A percentile compares a stretch with the other conserved stretches of the same genome.
phyloP scores from a whole-genome alignment of 352 stramenopile species.

The Pythium folliculosum region DNA sequence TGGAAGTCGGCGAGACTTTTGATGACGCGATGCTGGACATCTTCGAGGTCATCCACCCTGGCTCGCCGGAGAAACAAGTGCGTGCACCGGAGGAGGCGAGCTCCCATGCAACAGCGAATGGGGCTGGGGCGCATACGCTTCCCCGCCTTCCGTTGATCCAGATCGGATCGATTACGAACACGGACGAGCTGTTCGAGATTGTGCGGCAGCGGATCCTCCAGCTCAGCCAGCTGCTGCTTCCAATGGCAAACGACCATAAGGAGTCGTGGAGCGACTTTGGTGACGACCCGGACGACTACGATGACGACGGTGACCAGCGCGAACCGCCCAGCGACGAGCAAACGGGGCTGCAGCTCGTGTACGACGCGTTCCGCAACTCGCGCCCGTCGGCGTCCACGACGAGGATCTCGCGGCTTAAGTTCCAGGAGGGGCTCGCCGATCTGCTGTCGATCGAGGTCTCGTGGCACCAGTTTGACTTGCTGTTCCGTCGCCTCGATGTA shows the following conservation, averaged over 20 bases:
- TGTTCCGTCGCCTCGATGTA: slow-evolving; percentile 48
- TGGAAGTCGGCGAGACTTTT: slow-evolving; percentile 19
- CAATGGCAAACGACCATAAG: slow-evolving; percentile 23
- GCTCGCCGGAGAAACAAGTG: slow-evolving; percentile 21
- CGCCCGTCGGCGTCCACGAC: slow-evolving; percentile 14
- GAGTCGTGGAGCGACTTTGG: slow-evolving; percentile 55
- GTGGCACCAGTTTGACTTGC: slow-evolving; percentile 54
- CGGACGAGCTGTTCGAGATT: slow-evolving; percentile 54
- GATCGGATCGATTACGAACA: slow-evolving; percentile 46
- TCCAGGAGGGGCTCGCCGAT: slow-evolving; percentile 38
- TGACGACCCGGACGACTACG: slow-evolving; percentile 34
- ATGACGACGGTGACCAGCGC: slow-evolving; percentile 8
- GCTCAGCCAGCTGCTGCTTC: slow-evolving; percentile 31
- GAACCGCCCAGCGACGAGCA: slow-evolving; percentile 23
- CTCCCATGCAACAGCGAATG: not conserved
- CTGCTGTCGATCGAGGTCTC: slow-evolving; percentile 45
- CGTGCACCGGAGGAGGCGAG: not conserved
- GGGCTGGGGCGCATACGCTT: not conserved
- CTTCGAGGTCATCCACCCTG: slow-evolving; percentile 24
- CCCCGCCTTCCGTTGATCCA: slow-evolving; percentile 38
- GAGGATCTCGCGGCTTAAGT: slow-evolving; percentile 43
- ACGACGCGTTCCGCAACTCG: slow-evolving; percentile 31
- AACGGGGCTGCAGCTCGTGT: slow-evolving; percentile 37
- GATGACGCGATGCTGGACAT: slow-evolving; percentile 38
- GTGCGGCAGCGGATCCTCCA: slow-evolving; percentile 46